These are phyloP conservation scores for Botrytis porri DNA, from an alignment of 2,329 filamentous ascomycete genomes.

Conservation along the genomic window DNA sequence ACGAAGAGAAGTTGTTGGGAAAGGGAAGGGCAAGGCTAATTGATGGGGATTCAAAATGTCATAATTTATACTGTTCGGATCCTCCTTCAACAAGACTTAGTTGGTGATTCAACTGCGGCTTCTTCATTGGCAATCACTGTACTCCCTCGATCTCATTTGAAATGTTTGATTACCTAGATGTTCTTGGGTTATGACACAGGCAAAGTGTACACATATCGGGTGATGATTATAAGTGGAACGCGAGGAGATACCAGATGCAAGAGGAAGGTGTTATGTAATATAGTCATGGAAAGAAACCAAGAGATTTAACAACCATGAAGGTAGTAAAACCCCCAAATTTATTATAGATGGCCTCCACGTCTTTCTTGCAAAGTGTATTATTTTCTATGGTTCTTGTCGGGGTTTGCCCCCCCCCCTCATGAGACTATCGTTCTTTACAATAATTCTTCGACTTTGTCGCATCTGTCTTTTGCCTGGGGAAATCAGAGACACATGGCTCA, in stretches of 20 bases:
- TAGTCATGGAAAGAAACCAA: not conserved
- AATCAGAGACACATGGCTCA: not conserved
- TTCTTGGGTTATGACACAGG: not conserved
- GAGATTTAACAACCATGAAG: not conserved
- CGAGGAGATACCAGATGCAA: not conserved
- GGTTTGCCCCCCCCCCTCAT: too few relatives aligned
- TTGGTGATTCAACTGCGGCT: not conserved
- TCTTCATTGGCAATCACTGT: not conserved
- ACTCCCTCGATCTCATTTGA: not conserved
- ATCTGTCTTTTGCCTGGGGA: not conserved
- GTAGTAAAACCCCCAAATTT: not conserved
- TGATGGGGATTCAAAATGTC: not conserved
- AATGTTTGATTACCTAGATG: not conserved
- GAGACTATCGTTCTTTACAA: too few relatives aligned
- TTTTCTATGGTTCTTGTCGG: not conserved
- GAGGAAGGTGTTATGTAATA: not conserved
- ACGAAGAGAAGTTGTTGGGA: constrained; percentile 51
- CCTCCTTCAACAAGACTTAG: not conserved
- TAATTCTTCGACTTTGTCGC: not conserved
- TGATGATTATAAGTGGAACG: not conserved
- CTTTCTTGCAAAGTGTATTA: not conserved
- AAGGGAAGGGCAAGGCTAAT: constrained; percentile 21
- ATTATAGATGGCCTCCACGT: not conserved
- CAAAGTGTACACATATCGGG: not conserved
- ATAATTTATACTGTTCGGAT: not conserved